phyloP scores from a whole-genome alignment of 2,329 filamentous ascomycete species.

The Cryphonectria carpinicola region DNA sequence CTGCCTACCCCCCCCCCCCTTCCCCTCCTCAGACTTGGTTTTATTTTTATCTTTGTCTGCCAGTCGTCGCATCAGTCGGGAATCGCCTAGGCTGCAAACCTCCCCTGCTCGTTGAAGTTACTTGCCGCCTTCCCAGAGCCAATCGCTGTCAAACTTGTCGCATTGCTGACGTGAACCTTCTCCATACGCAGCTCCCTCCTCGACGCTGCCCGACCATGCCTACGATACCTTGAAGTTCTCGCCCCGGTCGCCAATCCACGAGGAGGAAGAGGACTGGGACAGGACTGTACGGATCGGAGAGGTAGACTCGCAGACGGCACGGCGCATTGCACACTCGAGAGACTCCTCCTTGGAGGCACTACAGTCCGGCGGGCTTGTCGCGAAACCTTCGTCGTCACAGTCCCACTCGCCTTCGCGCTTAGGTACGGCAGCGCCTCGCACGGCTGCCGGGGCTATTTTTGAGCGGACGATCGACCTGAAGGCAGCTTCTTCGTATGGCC shows the following conservation, averaged over 20 bases:
- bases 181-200: conserved; percentile 56
- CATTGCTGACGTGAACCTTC: conserved; percentile 29
- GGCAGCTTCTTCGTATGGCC: conserved; percentile 65
- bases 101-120: background rate
- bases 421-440: conserved; percentile 47
- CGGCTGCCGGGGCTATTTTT: conserved; percentile 46
- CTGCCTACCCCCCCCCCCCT: background rate
- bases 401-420: conserved; percentile 39
- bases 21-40: background rate
- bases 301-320: conserved; percentile 44
- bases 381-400: conserved; percentile 39
- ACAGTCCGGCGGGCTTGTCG: conserved; percentile 40
- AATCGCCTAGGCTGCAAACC: background rate
- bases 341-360: conserved; percentile 63
- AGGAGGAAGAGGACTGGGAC: conserved; percentile 58
- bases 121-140: background rate
- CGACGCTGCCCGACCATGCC: conserved; percentile 60
- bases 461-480: conserved; percentile 62
- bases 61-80: background rate
- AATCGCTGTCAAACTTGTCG: background rate
- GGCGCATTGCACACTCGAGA: conserved; percentile 56
- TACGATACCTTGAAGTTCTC: conserved; percentile 58
- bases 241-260: conserved; percentile 55
- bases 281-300: conserved; percentile 53
- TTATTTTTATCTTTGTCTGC: background rate